These are phyloP conservation scores for Blumeriella jaapii DNA, from an alignment of 2,329 filamentous ascomycete species.

Conservation along the genomic window DNA sequence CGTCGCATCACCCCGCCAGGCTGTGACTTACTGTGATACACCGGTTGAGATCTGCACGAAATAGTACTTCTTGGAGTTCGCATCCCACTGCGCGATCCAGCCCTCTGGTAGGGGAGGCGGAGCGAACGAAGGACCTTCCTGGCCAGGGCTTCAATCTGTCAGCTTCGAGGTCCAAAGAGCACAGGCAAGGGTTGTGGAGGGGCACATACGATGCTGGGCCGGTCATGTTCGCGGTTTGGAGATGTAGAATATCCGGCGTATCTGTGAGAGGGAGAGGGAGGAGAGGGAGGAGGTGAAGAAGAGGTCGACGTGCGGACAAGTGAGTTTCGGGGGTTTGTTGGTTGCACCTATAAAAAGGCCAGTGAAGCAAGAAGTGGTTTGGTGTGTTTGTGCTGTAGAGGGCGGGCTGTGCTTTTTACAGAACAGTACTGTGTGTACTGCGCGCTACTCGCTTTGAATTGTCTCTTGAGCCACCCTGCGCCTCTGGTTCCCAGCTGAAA, in stretches of 20 bases:
- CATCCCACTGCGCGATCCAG: conserved; percentile 63
- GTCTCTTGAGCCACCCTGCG: no score
- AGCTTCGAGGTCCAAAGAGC: conserved; percentile 5
- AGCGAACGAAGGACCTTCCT: conserved; percentile 27
- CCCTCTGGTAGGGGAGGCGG: conserved; percentile 51
- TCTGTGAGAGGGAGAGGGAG: neutral
- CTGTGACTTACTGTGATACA: conserved; percentile 62
- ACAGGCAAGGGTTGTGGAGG: conserved; percentile 1
- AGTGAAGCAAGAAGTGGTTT: no score
- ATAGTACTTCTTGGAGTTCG: conserved; percentile 52
- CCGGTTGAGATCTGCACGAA: conserved; percentile 63
- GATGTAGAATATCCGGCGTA: neutral
- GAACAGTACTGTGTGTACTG: neutral
- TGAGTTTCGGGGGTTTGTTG: neutral
- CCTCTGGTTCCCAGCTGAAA: conserved; percentile 1
- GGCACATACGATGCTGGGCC: conserved; percentile 22
- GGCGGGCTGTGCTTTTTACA: no score
- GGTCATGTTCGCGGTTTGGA: conserved; percentile 16
- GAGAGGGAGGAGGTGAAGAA: neutral
- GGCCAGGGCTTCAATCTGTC: conserved; percentile 22
- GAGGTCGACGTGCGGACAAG: neutral
- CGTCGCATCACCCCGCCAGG: neutral
- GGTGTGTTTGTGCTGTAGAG: no score
- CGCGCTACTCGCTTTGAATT: no score
- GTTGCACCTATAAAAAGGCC: neutral